A percentile compares a stretch with the other conserved stretches of the same genome.
These are phyloP conservation scores for Colletotrichum eleusines DNA, from an alignment of 2,329 filamentous ascomycete genomes.

Conservation along the genomic window DNA sequence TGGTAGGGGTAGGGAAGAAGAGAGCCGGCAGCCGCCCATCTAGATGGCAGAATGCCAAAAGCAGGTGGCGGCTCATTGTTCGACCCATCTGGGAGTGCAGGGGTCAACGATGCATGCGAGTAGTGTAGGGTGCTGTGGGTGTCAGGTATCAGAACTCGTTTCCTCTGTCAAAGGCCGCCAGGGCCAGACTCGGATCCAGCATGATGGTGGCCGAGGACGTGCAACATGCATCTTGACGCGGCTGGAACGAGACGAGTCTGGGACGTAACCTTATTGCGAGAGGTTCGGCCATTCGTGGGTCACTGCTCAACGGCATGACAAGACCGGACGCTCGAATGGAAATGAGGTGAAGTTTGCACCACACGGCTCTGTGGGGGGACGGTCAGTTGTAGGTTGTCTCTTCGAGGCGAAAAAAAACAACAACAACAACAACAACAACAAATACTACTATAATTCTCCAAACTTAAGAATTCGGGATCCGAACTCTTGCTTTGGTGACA, in stretches of 20 bases:
- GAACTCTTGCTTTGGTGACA: neutral
- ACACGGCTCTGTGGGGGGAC: neutral
- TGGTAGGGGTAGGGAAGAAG: neutral
- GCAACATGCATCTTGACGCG: conserved; percentile 31
- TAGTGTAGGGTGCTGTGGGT: neutral
- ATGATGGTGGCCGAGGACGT: conserved; percentile 13
- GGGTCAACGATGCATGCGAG: neutral
- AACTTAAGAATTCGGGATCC: neutral
- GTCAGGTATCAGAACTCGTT: conserved; percentile 4
- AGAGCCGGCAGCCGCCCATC: neutral
- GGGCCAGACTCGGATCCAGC: conserved; percentile 31
- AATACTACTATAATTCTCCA: neutral
- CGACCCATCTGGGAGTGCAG: neutral
- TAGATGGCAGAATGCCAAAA: too few species aligned
- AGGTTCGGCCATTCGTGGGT: conserved; percentile 24
- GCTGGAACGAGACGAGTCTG: conserved; percentile 41
- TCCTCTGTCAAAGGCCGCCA: conserved; percentile 17
- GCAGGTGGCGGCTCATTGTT: neutral
- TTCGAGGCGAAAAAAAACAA: neutral
- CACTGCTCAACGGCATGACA: conserved; percentile 14
- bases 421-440: too few species aligned
- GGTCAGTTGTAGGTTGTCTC: neutral
- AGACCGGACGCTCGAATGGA: conserved; percentile 9
- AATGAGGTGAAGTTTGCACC: neutral
- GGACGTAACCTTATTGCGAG: conserved; percentile 38